Conservation (phyloP, 345 rosid species). For the Lepidium africanum region DNA sequence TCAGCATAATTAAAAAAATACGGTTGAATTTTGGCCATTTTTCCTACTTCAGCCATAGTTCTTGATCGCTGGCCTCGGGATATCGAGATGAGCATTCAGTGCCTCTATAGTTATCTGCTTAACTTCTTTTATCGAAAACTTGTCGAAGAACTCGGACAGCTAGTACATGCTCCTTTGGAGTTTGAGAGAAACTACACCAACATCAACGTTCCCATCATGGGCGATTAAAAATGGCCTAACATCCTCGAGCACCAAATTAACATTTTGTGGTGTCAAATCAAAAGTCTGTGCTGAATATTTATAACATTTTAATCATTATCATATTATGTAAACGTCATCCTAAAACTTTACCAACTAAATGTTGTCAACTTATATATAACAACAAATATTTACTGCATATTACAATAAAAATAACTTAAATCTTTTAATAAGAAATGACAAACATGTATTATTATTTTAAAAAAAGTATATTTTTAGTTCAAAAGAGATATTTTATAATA, state of each 20-base stretch:
- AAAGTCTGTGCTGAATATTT: slow-evolving; percentile 64
- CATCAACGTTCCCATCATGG: slow-evolving; percentile 87
- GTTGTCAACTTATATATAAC: too few species aligned
- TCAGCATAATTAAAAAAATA: too few species aligned
- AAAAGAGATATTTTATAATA: too few species aligned
- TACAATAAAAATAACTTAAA: too few species aligned
- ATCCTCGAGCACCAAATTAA: slow-evolving; percentile 77
- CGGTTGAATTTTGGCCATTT: too few species aligned
- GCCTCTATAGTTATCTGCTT: slow-evolving; percentile 72
- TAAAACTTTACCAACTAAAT: too few species aligned
- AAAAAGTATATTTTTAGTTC: too few species aligned
- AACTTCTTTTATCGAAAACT: slow-evolving; percentile 59
- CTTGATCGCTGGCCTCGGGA: slow-evolving; percentile 80
- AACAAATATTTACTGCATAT: too few species aligned
- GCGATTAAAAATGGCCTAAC: slow-evolving; percentile 83
- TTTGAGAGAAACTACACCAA: slow-evolving; percentile 71
- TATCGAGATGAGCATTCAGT: slow-evolving; percentile 77
- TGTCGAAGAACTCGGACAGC: slow-evolving; percentile 87
- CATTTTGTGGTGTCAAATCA: slow-evolving; percentile 72
- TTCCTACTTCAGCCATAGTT: slow-evolving; percentile 78
- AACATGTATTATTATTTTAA: too few species aligned
- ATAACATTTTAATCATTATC: too few species aligned
- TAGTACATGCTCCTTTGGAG: slow-evolving; percentile 94
- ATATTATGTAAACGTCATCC: too few species aligned
- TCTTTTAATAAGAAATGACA: too few species aligned